A percentile compares a stretch with the other conserved stretches of the same genome.
These are phyloP conservation scores for Skeletonema marinoi DNA, from an alignment of 108 stramenopile species.

Conservation along the genomic window DNA sequence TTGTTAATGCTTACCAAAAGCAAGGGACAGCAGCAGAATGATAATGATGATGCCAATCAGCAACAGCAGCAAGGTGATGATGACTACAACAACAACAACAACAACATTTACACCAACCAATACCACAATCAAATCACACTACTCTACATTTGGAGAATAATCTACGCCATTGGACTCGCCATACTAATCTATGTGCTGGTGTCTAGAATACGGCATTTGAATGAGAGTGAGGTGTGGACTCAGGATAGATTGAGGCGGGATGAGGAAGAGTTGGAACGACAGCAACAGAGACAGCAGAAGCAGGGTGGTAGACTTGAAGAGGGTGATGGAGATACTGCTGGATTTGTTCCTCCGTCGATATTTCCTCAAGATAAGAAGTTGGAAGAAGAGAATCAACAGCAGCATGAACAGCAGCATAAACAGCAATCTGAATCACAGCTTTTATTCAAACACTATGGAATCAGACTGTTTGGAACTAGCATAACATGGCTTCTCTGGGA, in stretches of 20 bases:
- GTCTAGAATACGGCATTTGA: slow-evolving; percentile 45
- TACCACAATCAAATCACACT: slow-evolving; percentile 30
- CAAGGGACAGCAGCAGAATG: background rate
- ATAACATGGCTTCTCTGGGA: slow-evolving; percentile 77
- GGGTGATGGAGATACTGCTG: background rate
- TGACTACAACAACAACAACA: background rate
- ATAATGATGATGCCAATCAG: background rate
- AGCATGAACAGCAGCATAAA: background rate
- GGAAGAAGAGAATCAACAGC: slow-evolving; percentile 5
- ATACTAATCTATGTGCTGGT: slow-evolving; percentile 58
- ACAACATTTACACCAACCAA: slow-evolving; percentile 4
- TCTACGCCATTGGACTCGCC: slow-evolving; percentile 54
- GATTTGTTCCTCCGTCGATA: slow-evolving; percentile 7
- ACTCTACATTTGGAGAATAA: slow-evolving; percentile 60
- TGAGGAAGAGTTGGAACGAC: background rate
- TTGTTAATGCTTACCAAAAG: slow-evolving; percentile 39
- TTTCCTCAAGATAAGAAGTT: background rate
- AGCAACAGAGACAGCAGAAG: background rate
- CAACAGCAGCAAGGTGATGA: slow-evolving; percentile 1
- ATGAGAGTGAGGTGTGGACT: slow-evolving; percentile 66
- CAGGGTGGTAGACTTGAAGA: background rate
- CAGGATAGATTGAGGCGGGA: slow-evolving; percentile 7
- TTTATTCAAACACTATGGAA: slow-evolving; percentile 60
- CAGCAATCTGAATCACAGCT: slow-evolving; percentile 12
- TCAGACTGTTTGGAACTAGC: slow-evolving; percentile 66